A percentile compares a stretch with the other conserved stretches of the same genome.
These are phyloP conservation scores for Meira miltonrushii DNA, from an alignment of 1,284 basidiomycete genomes.

Conservation along the genomic window DNA sequence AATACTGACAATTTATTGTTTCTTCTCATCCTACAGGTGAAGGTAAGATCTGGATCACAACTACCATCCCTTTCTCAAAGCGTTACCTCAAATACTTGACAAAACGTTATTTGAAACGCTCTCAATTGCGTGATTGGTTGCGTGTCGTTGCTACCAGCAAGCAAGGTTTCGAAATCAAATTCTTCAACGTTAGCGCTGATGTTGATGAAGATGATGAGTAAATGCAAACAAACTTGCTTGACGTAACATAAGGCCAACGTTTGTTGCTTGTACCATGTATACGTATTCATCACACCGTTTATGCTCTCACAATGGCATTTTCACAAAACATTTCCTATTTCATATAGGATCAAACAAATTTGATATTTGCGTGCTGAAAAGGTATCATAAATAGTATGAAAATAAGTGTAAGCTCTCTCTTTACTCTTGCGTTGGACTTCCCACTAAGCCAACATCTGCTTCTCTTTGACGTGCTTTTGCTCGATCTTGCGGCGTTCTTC, in stretches of 20 bases:
- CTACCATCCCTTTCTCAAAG: constrained; percentile 54
- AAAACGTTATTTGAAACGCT: constrained; percentile 54
- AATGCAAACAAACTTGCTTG: neutral
- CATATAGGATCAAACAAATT: too few species aligned
- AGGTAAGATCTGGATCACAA: constrained; percentile 54
- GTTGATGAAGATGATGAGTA: constrained; percentile 41
- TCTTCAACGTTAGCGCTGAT: constrained; percentile 54
- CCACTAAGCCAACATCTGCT: constrained; percentile 13
- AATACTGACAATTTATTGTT: neutral
- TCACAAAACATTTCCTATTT: too few species aligned
- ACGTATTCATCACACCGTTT: too few species aligned
- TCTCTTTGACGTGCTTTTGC: constrained; percentile 11
- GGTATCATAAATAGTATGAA: too few species aligned
- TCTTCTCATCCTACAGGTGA: constrained; percentile 30
- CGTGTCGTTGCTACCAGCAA: constrained; percentile 54
- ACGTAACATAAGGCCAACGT: neutral
- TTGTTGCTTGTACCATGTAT: too few species aligned
- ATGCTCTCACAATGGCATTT: too few species aligned
- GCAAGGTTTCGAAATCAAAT: constrained; percentile 53
- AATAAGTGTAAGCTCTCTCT: too few species aligned
- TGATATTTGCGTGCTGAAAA: too few species aligned
- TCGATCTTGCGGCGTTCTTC: constrained; percentile 1
- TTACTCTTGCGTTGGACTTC: constrained; percentile 9
- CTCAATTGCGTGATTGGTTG: constrained; percentile 53
- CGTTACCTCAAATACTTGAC: constrained; percentile 56